Conservation (phyloP, 805 yeast species). For the Lipomyces sp. region DNA sequence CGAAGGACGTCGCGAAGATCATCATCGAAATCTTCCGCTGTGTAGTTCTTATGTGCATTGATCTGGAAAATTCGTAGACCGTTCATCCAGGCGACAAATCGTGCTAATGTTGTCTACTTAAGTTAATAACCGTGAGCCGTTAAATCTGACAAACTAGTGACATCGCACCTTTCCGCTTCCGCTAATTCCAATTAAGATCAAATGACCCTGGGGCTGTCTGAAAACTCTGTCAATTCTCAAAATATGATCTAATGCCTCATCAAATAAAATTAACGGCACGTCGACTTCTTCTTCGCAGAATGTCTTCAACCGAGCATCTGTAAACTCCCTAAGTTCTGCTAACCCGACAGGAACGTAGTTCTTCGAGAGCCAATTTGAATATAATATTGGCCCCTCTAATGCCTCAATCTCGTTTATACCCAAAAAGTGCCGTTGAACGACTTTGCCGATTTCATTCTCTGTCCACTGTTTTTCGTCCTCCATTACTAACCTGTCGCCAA, state of each 20-base stretch:
- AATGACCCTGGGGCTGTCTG: constrained; percentile 85
- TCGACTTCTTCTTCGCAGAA: constrained; percentile 73
- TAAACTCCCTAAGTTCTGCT: constrained; percentile 56
- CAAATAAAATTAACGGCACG: constrained; percentile 63
- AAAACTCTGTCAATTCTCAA: constrained; percentile 81
- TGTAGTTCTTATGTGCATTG: constrained; percentile 58
- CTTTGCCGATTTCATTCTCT: constrained; percentile 44
- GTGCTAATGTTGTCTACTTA: constrained; percentile 59
- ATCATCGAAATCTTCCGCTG: constrained; percentile 67
- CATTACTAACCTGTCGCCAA: constrained; percentile 69
- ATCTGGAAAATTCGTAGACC: constrained; percentile 69
- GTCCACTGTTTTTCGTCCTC: constrained; percentile 58
- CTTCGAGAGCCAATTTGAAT: constrained; percentile 74
- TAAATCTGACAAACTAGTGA: neutral
- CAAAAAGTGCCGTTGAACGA: constrained; percentile 54
- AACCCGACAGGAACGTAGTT: constrained; percentile 62
- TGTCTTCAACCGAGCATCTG: constrained; percentile 64
- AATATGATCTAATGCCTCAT: constrained; percentile 73
- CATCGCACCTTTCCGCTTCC: constrained; percentile 69
- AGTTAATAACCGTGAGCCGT: constrained; percentile 7
- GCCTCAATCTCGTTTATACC: constrained; percentile 48
- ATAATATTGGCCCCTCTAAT: constrained; percentile 61
- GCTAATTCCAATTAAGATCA: constrained; percentile 81
- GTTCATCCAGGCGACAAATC: constrained; percentile 91
- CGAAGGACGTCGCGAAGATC: constrained; percentile 61